phyloP scores from a whole-genome alignment of 768 basidiomycete species.

The Polyporus arcularius region DNA sequence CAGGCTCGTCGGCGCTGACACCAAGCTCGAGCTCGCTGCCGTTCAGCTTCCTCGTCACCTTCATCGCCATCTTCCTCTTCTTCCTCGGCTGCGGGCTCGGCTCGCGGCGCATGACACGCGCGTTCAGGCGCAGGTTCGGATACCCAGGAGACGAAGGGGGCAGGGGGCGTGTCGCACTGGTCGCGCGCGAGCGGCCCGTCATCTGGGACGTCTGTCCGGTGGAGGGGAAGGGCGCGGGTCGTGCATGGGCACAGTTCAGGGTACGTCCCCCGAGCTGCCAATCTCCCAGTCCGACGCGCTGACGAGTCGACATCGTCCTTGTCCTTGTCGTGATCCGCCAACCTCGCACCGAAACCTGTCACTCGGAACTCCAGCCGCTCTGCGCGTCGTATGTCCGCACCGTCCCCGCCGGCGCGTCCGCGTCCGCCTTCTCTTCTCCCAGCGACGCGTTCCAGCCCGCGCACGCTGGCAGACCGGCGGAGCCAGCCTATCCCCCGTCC shows the following conservation, averaged over 20 bases:
- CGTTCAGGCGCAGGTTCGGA: slow-evolving; percentile 24
- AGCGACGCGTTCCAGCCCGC: background rate
- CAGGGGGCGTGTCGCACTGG: background rate
- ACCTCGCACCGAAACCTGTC: no score
- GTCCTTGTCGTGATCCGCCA: background rate
- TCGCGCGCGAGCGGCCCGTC: slow-evolving; percentile 15
- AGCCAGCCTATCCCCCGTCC: background rate
- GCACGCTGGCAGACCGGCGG: background rate
- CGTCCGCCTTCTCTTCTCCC: background rate
- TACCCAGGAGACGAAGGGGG: slow-evolving; percentile 1
- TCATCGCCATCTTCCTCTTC: slow-evolving; percentile 32
- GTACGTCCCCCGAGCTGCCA: background rate
- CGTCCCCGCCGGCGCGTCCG: background rate
- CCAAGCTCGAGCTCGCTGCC: slow-evolving; percentile 24
- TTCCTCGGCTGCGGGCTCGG: slow-evolving; percentile 32
- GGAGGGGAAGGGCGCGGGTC: background rate
- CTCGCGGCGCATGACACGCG: slow-evolving; percentile 25
- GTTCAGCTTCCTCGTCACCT: slow-evolving; percentile 34
- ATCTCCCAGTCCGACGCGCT: slow-evolving; percentile 8
- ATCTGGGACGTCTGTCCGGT: slow-evolving; percentile 25
- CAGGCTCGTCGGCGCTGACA: slow-evolving; percentile 1
- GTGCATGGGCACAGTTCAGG: background rate
- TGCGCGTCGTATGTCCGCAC: slow-evolving; percentile 4
- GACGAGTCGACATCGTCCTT: background rate
- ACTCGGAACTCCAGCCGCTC: background rate